These are phyloP conservation scores for Amyloporia xantha DNA, from an alignment of 768 basidiomycete species.

Conservation along the genomic window DNA sequence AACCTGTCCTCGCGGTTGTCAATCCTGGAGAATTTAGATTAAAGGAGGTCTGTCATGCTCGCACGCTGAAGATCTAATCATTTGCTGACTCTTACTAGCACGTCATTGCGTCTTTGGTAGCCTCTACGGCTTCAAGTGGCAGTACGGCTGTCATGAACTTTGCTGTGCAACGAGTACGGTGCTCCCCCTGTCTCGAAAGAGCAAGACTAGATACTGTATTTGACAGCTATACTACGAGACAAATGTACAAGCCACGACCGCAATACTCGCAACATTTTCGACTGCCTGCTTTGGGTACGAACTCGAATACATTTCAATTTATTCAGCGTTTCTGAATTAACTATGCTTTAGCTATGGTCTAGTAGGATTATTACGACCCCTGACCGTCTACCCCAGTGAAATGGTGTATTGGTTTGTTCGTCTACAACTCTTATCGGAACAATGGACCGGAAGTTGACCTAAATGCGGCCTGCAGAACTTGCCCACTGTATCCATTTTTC, in stretches of 20 bases:
- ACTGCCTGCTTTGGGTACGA: constrained; percentile 55
- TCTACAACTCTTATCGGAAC: constrained; percentile 1
- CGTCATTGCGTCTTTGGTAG: constrained; percentile 48
- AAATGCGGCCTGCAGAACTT: constrained; percentile 33
- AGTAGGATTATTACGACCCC: constrained; percentile 50
- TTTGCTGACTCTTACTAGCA: constrained; percentile 32
- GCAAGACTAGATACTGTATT: not conserved
- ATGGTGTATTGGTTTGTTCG: constrained; percentile 56
- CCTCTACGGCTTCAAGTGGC: constrained; percentile 48
- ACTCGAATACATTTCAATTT: not conserved
- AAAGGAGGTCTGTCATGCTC: constrained; percentile 42
- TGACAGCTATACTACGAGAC: constrained; percentile 53
- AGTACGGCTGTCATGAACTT: constrained; percentile 54
- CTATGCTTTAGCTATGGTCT: constrained; percentile 42
- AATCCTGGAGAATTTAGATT: constrained; percentile 53
- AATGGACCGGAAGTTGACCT: not conserved
- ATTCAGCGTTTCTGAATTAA: not conserved
- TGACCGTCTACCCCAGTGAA: constrained; percentile 56
- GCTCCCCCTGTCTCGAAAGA: not conserved
- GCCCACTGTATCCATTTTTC: constrained; percentile 54
- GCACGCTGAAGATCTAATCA: too few relatives aligned
- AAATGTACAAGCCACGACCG: constrained; percentile 46
- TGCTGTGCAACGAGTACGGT: constrained; percentile 47
- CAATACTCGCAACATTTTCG: constrained; percentile 56
- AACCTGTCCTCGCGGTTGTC: constrained; percentile 36